phyloP scores from a whole-genome alignment of 139 green algal genomes.

The Chlamydomonas eustigma region DNA sequence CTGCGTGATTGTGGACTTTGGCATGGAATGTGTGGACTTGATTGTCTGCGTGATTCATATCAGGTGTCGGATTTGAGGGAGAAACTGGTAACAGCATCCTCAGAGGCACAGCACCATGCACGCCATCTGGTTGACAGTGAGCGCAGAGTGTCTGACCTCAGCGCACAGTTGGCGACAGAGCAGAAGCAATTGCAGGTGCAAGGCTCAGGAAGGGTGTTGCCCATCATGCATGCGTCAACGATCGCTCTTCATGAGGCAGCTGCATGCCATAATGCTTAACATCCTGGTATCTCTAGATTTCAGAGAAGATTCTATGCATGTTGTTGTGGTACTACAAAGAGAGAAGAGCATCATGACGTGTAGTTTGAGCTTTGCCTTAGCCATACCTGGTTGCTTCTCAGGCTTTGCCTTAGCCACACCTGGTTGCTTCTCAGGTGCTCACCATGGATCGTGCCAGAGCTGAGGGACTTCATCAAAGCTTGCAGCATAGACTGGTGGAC shows the following conservation, averaged over 20 bases:
- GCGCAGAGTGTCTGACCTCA: constrained; percentile 17
- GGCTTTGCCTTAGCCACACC: too few species aligned
- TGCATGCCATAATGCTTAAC: too few species aligned
- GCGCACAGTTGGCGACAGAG: constrained; percentile 8
- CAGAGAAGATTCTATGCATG: too few species aligned
- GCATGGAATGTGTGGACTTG: too few species aligned
- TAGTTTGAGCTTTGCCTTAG: too few species aligned
- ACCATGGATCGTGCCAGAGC: neutral
- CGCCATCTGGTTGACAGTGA: constrained; percentile 16
- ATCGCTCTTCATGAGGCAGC: too few species aligned
- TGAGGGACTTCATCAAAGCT: constrained; percentile 8
- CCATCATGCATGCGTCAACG: neutral
- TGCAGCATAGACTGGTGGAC: neutral
- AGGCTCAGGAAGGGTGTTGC: neutral
- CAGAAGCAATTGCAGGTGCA: constrained; percentile 5
- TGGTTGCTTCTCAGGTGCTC: neutral
- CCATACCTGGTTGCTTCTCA: too few species aligned
- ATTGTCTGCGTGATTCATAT: too few species aligned
- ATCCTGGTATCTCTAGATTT: too few species aligned
- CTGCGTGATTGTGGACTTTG: too few species aligned
- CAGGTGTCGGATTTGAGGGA: constrained; percentile 23
- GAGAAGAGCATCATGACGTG: too few species aligned
- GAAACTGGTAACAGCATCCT: constrained; percentile 1
- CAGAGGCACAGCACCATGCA: constrained; percentile 12
- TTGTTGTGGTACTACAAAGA: too few species aligned